phyloP scores from a whole-genome alignment of 2,329 filamentous ascomycete genomes.

The Ilyonectria destructans region DNA sequence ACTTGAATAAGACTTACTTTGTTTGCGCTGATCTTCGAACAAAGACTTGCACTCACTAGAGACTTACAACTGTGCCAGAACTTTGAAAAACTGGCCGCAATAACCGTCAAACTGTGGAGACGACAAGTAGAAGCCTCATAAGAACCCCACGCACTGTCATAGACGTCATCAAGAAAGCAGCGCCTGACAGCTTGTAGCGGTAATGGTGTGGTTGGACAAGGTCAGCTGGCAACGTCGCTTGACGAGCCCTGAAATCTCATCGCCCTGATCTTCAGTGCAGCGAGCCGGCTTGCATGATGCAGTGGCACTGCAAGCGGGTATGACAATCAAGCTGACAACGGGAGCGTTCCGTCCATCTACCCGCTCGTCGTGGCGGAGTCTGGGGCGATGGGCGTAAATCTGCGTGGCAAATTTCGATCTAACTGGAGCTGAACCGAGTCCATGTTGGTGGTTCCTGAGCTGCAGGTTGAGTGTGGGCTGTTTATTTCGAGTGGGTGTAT shows the following conservation, averaged over 20 bases:
- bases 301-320: conserved; percentile 42
- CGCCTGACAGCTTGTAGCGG: conserved; percentile 1
- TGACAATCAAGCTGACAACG: conserved; percentile 29
- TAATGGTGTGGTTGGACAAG: conserved; percentile 27
- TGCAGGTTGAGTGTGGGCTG: conserved; percentile 7
- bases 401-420: conserved; percentile 24
- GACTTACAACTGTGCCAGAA: background rate
- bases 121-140: background rate
- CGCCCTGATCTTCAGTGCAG: conserved; percentile 24
- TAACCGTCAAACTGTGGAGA: conserved; percentile 22
- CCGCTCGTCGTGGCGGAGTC: conserved; percentile 10
- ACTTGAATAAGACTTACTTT: background rate
- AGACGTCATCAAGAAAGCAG: conserved; percentile 9
- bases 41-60: background rate
- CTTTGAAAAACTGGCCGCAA: conserved; percentile 1
- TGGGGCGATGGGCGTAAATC: conserved; percentile 16
- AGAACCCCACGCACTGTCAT: background rate
- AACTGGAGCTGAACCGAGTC: conserved; percentile 14
- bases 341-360: conserved; percentile 12
- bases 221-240: conserved; percentile 37
- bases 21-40: background rate
- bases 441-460: conserved; percentile 24
- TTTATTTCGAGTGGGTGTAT: conserved; percentile 9
- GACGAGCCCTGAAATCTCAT: conserved; percentile 34
- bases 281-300: conserved; percentile 39